phyloP scores from a whole-genome alignment of 2,329 filamentous ascomycete genomes.

The Colletotrichum cereale region DNA sequence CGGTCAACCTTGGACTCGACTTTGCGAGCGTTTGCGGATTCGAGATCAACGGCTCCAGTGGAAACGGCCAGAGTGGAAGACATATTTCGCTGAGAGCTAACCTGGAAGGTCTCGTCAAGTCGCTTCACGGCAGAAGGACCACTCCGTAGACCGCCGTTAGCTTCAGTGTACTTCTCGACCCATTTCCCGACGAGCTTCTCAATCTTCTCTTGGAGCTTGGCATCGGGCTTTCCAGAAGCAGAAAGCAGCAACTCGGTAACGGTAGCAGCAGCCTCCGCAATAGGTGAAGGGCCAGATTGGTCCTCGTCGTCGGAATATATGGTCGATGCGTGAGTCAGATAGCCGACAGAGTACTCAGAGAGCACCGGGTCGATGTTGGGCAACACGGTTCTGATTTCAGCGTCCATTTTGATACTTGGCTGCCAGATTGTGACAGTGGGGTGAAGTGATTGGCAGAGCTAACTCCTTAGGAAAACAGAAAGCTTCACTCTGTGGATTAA shows the following conservation, averaged over 20 bases:
- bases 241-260: slow-evolving; percentile 93
- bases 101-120: slow-evolving; percentile 94
- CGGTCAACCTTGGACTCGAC: slow-evolving; percentile 97
- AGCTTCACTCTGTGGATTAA: not conserved
- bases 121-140: slow-evolving; percentile 83
- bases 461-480: not conserved
- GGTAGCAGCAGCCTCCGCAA: slow-evolving; percentile 85
- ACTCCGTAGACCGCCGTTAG: slow-evolving; percentile 78
- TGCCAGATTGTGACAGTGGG: not conserved
- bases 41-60: slow-evolving; percentile 87
- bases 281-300: slow-evolving; percentile 75
- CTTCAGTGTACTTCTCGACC: slow-evolving; percentile 82
- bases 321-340: slow-evolving; percentile 92
- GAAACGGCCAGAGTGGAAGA: slow-evolving; percentile 94
- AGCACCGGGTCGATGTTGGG: slow-evolving; percentile 90
- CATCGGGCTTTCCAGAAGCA: slow-evolving; percentile 85
- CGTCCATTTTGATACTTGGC: slow-evolving; percentile 75
- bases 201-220: slow-evolving; percentile 81
- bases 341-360: slow-evolving; percentile 93
- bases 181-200: slow-evolving; percentile 89
- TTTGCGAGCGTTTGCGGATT: slow-evolving; percentile 92
- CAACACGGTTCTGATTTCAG: slow-evolving; percentile 85
- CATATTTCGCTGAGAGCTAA: slow-evolving; percentile 93
- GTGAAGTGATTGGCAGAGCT: not conserved
- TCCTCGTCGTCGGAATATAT: slow-evolving; percentile 83